These are phyloP conservation scores for Pythium apleroticum DNA, from an alignment of 352 stramenopile species.

Conservation along the genomic window DNA sequence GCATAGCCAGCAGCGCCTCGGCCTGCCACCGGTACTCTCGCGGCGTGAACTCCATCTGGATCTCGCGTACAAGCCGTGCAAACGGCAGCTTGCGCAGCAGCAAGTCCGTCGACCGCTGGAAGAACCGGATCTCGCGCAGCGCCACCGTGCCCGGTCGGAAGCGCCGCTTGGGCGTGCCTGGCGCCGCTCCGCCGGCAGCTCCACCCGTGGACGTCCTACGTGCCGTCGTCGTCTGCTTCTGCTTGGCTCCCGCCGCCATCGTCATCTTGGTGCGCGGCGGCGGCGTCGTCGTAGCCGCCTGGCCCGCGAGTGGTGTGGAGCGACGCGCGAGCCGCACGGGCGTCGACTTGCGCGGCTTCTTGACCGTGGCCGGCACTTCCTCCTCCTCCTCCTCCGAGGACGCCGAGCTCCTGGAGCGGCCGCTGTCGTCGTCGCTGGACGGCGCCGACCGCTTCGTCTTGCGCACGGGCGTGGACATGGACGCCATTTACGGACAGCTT, in stretches of 20 bases:
- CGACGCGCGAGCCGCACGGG: constrained; percentile 17
- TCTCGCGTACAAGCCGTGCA: constrained; percentile 93
- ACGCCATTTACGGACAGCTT: constrained; percentile 8
- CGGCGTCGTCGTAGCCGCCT: constrained; percentile 19
- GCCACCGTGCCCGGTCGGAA: constrained; percentile 74
- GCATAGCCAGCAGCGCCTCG: constrained; percentile 90
- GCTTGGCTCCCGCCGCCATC: constrained; percentile 12
- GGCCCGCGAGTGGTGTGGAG: constrained; percentile 1
- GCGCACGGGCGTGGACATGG: constrained; percentile 22
- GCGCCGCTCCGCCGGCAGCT: neutral
- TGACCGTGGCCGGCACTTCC: constrained; percentile 32
- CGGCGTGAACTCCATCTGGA: constrained; percentile 87
- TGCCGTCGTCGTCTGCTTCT: constrained; percentile 10
- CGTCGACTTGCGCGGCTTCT: constrained; percentile 26
- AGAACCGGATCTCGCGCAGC: constrained; percentile 95
- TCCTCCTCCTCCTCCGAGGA: neutral
- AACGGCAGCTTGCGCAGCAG: constrained; percentile 97
- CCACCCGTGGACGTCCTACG: constrained; percentile 28
- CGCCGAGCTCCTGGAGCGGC: neutral
- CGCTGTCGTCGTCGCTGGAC: constrained; percentile 30
- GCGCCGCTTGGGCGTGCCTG: constrained; percentile 44
- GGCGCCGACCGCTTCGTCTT: constrained; percentile 25
- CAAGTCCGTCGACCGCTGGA: constrained; percentile 95
- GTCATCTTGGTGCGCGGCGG: constrained; percentile 27
- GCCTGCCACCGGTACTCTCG: constrained; percentile 89